Evolutionary conservation across 768 basidiomycete species (phyloP), one percentile per base, ranked within the genome.

Genomic region (Tulasnella sp.): DNA sequence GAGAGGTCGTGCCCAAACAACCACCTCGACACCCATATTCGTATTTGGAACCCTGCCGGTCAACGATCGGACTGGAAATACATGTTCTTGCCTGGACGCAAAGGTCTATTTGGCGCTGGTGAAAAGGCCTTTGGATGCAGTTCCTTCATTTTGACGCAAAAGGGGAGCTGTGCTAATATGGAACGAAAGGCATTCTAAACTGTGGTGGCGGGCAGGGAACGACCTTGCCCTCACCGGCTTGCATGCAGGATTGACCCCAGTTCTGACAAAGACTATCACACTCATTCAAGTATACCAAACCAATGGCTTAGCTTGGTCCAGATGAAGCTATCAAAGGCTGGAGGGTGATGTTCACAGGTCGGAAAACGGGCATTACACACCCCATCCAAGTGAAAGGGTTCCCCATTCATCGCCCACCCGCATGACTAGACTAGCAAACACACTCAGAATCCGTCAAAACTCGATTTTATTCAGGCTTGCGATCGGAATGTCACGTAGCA

Each of bases 401-500:
- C n/a, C n/a, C 51, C 51, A 20, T 51, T n/a, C 44, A 44, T 44
- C 42, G 42, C 42, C 48, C 48, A 48, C 48, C 48, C 15, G 23
- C 51, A 51, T 51, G 51, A 51, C 51, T 51, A 20, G 51, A 5
- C n/a, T 51, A 7, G 23, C 51, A n/a, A 23, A 13, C 23, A 51
- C 23, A n/a, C n/a, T 51, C 51, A 51, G 20, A 51, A n/a, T 51
- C 51, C 61, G 26, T 67, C 32, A 16, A 67, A 67, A 67, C 51
- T 35, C 29, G 61, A 44, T 44, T 44, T 67, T 35, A 13, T 67
- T 67, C 29, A 29, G 13, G 32, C 61, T 67, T 67, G 61, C 61
- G 61, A 67, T 67, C 61, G 61, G 61, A 67, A 67, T 67, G 61
- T 67, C 61, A 67, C 61, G 32, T 13, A 67, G 61, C 32, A 11